Percentiles rank a stretch among this genome's conserved stretches.
These are phyloP conservation scores for Sarocladium strictum DNA, from an alignment of 2,329 filamentous ascomycete species.

Conservation along the genomic window DNA sequence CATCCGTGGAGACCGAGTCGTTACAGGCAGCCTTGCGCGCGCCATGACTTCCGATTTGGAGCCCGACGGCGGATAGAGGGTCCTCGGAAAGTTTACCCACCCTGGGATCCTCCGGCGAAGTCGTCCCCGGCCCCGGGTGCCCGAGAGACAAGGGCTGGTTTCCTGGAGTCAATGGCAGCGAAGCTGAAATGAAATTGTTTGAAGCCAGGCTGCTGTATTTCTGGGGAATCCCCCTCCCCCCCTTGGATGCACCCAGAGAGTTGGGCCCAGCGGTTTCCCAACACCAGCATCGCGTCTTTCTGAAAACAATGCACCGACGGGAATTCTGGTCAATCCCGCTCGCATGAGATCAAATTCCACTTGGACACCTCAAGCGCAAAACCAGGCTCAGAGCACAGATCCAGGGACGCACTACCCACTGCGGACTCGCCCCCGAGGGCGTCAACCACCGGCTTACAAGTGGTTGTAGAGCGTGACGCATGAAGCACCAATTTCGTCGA, in stretches of 20 bases:
- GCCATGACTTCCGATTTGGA: slow-evolving; percentile 4
- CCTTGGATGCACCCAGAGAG: too few relatives aligned
- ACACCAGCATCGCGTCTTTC: too few relatives aligned
- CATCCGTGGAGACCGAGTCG: not conserved
- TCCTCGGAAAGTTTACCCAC: slow-evolving; percentile 9
- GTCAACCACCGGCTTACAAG: slow-evolving; percentile 6
- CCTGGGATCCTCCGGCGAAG: slow-evolving; percentile 7
- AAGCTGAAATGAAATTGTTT: slow-evolving; percentile 2
- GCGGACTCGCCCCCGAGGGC: slow-evolving; percentile 4
- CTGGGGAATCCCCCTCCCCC: not conserved
- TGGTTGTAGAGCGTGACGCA: not conserved
- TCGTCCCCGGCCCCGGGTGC: not conserved
- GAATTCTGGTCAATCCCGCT: not conserved
- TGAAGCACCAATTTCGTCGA: slow-evolving; percentile 5
- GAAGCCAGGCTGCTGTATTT: not conserved
- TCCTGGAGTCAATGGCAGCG: not conserved
- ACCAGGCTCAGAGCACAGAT: slow-evolving; percentile 1
- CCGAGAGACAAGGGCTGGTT: slow-evolving; percentile 3
- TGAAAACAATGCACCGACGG: not conserved
- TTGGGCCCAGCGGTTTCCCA: too few relatives aligned
- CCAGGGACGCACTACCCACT: not conserved
- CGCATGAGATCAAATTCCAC: not conserved
- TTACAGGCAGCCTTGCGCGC: slow-evolving; percentile 7
- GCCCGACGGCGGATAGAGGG: slow-evolving; percentile 3
- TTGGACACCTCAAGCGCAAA: not conserved